A percentile compares a stretch with the other conserved stretches of the same genome.
Evolutionary conservation across 495 filamentous ascomycete genomes (phyloP).

Genomic region (Penicillium psychrofluorescens): DNA sequence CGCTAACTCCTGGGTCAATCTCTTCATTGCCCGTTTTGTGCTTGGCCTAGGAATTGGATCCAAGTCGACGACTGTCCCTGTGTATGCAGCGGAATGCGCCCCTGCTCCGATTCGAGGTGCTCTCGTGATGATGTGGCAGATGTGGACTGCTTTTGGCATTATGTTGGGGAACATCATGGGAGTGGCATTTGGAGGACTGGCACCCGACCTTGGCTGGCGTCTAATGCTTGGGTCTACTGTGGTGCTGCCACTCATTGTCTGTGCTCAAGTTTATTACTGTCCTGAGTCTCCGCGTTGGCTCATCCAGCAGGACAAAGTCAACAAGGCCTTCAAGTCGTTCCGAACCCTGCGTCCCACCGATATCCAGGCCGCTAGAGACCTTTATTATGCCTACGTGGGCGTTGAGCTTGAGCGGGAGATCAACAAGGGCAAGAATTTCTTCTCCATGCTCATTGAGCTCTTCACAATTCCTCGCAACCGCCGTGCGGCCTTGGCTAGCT

Average conservation of each 20-base stretch:
- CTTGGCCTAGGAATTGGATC: conserved; percentile 56
- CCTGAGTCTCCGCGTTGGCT: conserved; percentile 64
- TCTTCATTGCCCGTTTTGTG: conserved; percentile 52
- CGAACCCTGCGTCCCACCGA: conserved; percentile 33
- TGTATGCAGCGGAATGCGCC: conserved; percentile 52
- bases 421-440: conserved; percentile 38
- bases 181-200: conserved; percentile 51
- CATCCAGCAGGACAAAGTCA: conserved; percentile 47
- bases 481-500: conserved; percentile 44
- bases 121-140: conserved; percentile 58
- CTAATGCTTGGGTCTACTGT: conserved; percentile 42
- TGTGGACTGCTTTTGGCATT: conserved; percentile 72
- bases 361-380: conserved; percentile 45
- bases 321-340: conserved; percentile 39
- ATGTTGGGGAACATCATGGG: conserved; percentile 70
- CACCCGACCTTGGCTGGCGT: conserved; percentile 34
- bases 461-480: conserved; percentile 48
- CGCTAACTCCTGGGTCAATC: conserved; percentile 42
- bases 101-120: conserved; percentile 51
- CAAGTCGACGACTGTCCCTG: conserved; percentile 51
- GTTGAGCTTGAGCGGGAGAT: conserved; percentile 38
- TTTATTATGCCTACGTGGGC: conserved; percentile 46
- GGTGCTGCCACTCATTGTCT: conserved; percentile 34
- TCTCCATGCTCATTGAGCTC: conserved; percentile 44
- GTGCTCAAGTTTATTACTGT: conserved; percentile 51